These are phyloP conservation scores for Pterocarpus macrocarpus DNA, from an alignment of 306 rosid genomes.

Conservation along the genomic window DNA sequence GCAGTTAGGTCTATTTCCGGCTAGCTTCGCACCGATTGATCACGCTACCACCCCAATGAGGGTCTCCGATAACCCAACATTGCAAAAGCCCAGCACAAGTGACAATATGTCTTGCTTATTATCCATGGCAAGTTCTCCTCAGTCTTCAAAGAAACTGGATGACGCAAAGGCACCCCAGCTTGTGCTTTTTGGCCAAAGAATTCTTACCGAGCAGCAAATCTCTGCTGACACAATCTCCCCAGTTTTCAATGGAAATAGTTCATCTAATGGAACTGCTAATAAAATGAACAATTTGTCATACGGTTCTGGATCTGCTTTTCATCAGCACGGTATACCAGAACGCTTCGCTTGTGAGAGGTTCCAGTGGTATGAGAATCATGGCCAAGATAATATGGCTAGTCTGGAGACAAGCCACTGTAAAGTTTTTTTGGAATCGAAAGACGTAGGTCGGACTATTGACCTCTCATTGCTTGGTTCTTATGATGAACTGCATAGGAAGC, in stretches of 20 bases:
- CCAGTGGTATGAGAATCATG: slow-evolving; percentile 62
- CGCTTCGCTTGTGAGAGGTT: slow-evolving; percentile 65
- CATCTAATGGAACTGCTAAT: slow-evolving; percentile 74
- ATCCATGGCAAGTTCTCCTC: slow-evolving; percentile 69
- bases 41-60: slow-evolving; percentile 56
- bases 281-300: slow-evolving; percentile 57
- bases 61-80: slow-evolving; percentile 49
- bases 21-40: slow-evolving; percentile 61
- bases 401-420: slow-evolving; percentile 79
- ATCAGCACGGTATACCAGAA: slow-evolving; percentile 57
- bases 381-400: slow-evolving; percentile 59
- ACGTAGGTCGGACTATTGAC: slow-evolving; percentile 80
- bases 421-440: slow-evolving; percentile 77
- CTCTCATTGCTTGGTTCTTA: slow-evolving; percentile 75
- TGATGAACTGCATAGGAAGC: slow-evolving; percentile 65
- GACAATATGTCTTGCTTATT: slow-evolving; percentile 74
- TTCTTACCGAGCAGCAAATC: slow-evolving; percentile 79
- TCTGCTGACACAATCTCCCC: slow-evolving; percentile 74
- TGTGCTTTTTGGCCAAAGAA: slow-evolving; percentile 80
- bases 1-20: slow-evolving; percentile 70
- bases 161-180: slow-evolving; percentile 72
- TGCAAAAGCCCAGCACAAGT: slow-evolving; percentile 66
- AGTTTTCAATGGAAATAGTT: slow-evolving; percentile 68
- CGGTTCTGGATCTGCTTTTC: slow-evolving; percentile 65
- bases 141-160: slow-evolving; percentile 57